Evolutionary conservation across 805 yeast species (phyloP).

Genomic region (Metschnikowia vanudenii): DNA sequence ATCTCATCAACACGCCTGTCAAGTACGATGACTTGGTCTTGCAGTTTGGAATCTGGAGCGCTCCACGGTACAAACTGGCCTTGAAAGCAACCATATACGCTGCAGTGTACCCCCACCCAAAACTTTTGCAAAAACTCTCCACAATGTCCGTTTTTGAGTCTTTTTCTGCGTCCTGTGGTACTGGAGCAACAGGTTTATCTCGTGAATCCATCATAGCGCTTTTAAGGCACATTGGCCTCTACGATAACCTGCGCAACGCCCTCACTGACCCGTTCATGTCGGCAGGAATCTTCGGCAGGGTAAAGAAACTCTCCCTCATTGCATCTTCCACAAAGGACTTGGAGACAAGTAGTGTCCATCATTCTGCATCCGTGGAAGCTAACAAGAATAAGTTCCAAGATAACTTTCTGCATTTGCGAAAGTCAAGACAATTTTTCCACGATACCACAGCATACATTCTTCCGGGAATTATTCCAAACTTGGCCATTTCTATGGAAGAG

Average conservation of each 20-base stretch:
- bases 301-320: conserved; percentile 18
- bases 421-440: conserved; percentile 19
- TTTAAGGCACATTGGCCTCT: conserved; percentile 24
- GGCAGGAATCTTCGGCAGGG: conserved; percentile 25
- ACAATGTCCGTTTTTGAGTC: conserved; percentile 6
- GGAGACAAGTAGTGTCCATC: conserved; percentile 6
- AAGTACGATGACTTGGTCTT: conserved; percentile 26
- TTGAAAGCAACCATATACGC: conserved; percentile 31
- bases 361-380: conserved; percentile 6
- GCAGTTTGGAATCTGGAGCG: conserved; percentile 34
- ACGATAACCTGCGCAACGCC: conserved; percentile 22
- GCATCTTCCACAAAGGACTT: conserved; percentile 22
- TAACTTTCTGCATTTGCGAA: conserved; percentile 33
- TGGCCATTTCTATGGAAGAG: conserved; percentile 38
- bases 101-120: conserved; percentile 34
- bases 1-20: not conserved
- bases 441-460: conserved; percentile 36
- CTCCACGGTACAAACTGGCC: conserved; percentile 22
- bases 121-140: conserved; percentile 13
- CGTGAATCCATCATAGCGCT: conserved; percentile 12
- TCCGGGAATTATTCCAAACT: conserved; percentile 18
- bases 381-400: conserved; percentile 19
- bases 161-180: too few relatives aligned
- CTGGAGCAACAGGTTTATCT: not conserved
- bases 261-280: conserved; percentile 31